Conservation (phyloP, 305 asterid genomes). For the Euphrasia arctica region DNA sequence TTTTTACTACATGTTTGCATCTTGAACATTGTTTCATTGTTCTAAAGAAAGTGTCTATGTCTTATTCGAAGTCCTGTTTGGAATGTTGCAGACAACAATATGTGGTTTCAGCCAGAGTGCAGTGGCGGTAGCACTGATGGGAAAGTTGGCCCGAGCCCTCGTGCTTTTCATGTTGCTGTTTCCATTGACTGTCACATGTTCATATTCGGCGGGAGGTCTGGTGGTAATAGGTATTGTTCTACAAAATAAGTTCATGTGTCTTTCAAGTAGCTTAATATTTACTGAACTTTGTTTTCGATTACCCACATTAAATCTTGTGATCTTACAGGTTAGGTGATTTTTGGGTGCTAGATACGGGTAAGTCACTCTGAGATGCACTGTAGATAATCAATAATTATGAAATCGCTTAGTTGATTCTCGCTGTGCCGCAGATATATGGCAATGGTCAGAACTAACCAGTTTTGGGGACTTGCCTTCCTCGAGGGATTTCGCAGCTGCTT, state of each 20-base stretch:
- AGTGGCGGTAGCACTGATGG: conserved; percentile 77
- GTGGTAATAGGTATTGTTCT: conserved; percentile 61
- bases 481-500: conserved; percentile 94
- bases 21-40: not conserved
- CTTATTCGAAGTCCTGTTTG: conserved; percentile 20
- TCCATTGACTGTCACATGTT: conserved; percentile 92
- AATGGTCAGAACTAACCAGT: conserved; percentile 97
- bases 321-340: conserved; percentile 89
- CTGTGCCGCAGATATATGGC: conserved; percentile 76
- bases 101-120: conserved; percentile 95
- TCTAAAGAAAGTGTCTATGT: not conserved
- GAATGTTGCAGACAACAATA: conserved; percentile 65
- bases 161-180: conserved; percentile 91
- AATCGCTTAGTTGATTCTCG: conserved; percentile 18
- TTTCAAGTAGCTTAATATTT: conserved; percentile 12
- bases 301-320: conserved; percentile 27
- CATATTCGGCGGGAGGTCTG: conserved; percentile 93
- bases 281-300: conserved; percentile 25
- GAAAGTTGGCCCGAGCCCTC: conserved; percentile 74
- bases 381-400: conserved; percentile 9
- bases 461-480: conserved; percentile 96
- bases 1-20: not conserved
- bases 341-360: conserved; percentile 99
- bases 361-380: conserved; percentile 28
- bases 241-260: conserved; percentile 15